Evolutionary conservation across 177 flowering plant species (phyloP).

Genomic region (Vitis hybrid): DNA sequence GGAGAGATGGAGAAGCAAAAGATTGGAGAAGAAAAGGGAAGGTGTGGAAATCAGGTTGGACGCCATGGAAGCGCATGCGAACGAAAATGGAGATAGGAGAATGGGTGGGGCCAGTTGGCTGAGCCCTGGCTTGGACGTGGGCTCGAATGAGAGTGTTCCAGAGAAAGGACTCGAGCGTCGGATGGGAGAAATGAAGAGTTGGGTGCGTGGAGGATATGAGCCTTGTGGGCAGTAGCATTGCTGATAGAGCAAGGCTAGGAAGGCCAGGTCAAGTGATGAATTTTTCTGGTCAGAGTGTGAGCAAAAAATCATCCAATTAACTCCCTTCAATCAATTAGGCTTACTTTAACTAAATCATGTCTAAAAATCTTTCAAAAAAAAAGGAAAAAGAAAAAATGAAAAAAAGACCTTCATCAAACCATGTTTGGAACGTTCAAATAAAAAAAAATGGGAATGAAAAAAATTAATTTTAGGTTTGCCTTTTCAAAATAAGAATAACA

Average conservation of each 20-base stretch:
- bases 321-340: no score
- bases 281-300: no score
- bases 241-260: not conserved
- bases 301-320: no score
- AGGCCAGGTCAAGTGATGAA: no score
- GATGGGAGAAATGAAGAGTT: slow-evolving; percentile 13
- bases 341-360: no score
- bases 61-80: slow-evolving; percentile 40
- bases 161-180: slow-evolving; percentile 17
- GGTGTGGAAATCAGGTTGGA: slow-evolving; percentile 38
- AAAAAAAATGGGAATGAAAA: no score
- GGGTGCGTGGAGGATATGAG: slow-evolving; percentile 11
- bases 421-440: no score
- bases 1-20: slow-evolving; percentile 23
- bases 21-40: slow-evolving; percentile 43
- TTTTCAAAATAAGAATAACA: no score
- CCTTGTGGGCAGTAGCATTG: slow-evolving; percentile 11
- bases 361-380: no score
- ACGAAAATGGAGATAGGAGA: slow-evolving; percentile 30
- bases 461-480: no score
- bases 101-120: not conserved
- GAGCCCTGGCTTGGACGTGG: slow-evolving; percentile 11
- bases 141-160: slow-evolving; percentile 44
- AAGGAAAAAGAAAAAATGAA: no score
- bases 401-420: no score